Percentiles rank a stretch among this genome's conserved stretches.
Evolutionary conservation across 495 filamentous ascomycete species (phyloP).

Genomic region (Penicillium soppii): DNA sequence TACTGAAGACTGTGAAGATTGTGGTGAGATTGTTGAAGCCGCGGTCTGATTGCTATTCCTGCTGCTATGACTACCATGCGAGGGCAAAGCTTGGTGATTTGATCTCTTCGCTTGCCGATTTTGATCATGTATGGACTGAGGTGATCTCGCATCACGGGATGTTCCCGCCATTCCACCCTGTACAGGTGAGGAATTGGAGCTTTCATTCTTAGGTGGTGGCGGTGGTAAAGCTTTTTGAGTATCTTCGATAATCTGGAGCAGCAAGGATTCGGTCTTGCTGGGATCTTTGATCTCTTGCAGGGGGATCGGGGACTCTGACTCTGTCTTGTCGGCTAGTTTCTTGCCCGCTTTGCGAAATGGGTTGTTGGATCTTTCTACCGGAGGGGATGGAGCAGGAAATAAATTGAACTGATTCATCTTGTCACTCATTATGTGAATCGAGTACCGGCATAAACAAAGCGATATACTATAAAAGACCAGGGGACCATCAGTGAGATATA

Average conservation of each 20-base stretch:
- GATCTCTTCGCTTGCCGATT: slow-evolving; percentile 21
- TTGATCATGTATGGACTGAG: slow-evolving; percentile 22
- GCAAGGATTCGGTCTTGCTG: slow-evolving; percentile 36
- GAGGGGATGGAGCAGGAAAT: slow-evolving; percentile 52
- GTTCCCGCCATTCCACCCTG: slow-evolving; percentile 6
- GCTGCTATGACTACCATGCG: slow-evolving; percentile 32
- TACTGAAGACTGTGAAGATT: slow-evolving; percentile 28
- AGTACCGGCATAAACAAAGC: neutral
- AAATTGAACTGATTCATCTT: slow-evolving; percentile 51
- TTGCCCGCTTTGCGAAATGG: slow-evolving; percentile 33
- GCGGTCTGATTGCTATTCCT: slow-evolving; percentile 12
- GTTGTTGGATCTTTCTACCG: slow-evolving; percentile 37
- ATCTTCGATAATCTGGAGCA: slow-evolving; percentile 42
- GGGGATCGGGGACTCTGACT: slow-evolving; percentile 34
- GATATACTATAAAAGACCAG: slow-evolving; percentile 9
- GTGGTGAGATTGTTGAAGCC: slow-evolving; percentile 42
- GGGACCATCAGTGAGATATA: slow-evolving; percentile 27
- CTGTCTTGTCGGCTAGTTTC: slow-evolving; percentile 24
- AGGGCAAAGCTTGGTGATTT: slow-evolving; percentile 10
- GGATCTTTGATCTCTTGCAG: slow-evolving; percentile 35
- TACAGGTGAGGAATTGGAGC: slow-evolving; percentile 12
- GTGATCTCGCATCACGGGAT: slow-evolving; percentile 14
- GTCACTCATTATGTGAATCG: neutral
- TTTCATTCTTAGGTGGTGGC: slow-evolving; percentile 19
- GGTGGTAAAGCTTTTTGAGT: slow-evolving; percentile 31